phyloP scores from a whole-genome alignment of 1,284 basidiomycete genomes.

The Cutaneotrichosporon cutaneum region DNA sequence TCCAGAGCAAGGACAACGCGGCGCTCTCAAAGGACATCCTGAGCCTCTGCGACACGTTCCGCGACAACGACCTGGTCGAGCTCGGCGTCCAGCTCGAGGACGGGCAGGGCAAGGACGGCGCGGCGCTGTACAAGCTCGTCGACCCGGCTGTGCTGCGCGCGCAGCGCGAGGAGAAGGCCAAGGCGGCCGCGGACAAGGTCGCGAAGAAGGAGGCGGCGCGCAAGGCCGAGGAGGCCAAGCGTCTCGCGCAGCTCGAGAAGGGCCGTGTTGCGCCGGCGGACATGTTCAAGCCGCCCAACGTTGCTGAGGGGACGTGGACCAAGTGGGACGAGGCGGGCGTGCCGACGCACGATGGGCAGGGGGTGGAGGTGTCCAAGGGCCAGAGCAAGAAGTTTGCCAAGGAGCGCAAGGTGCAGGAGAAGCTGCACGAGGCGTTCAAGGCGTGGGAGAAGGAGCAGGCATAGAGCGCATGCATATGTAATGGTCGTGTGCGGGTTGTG shows the following conservation, averaged over 20 bases:
- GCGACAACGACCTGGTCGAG: constrained; percentile 86
- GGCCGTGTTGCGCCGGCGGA: constrained; percentile 72
- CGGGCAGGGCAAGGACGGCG: constrained; percentile 82
- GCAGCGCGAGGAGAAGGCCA: constrained; percentile 87
- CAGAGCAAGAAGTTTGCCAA: constrained; percentile 77
- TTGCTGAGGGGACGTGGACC: constrained; percentile 65
- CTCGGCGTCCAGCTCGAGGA: constrained; percentile 95
- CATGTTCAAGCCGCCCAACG: constrained; percentile 81
- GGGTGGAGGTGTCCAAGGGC: constrained; percentile 82
- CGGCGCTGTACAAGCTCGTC: constrained; percentile 90
- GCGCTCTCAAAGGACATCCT: constrained; percentile 69
- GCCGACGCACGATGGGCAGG: constrained; percentile 78
- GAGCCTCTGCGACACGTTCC: constrained; percentile 79
- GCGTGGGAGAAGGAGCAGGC: constrained; percentile 13
- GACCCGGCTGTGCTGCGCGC: constrained; percentile 77
- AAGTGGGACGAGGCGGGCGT: constrained; percentile 83
- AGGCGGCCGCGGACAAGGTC: constrained; percentile 69
- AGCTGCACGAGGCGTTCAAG: constrained; percentile 68
- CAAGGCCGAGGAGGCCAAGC: constrained; percentile 70
- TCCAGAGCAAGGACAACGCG: constrained; percentile 57
- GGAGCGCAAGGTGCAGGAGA: constrained; percentile 72
- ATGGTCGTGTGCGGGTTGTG: too few relatives aligned
- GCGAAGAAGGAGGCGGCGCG: constrained; percentile 74
- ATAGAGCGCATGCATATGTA: background rate
- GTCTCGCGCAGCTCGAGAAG: constrained; percentile 76